These are phyloP conservation scores for Coprinopsis cinerea DNA, from an alignment of 768 basidiomycete species.

Conservation along the genomic window DNA sequence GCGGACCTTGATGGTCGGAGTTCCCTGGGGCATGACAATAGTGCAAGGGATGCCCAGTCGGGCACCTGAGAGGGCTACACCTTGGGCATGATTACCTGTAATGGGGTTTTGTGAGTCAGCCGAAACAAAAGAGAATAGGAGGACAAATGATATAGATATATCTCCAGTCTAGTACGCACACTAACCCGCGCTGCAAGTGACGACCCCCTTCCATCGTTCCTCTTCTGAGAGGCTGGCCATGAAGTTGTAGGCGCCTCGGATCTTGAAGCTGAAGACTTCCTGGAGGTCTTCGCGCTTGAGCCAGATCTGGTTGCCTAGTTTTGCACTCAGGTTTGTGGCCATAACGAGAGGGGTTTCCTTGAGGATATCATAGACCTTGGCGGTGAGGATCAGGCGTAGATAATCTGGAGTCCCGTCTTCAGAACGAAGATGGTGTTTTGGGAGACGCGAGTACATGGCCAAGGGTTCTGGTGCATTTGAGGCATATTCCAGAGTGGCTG, in stretches of 20 bases:
- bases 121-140: background rate
- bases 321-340: constrained; percentile 80
- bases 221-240: constrained; percentile 87
- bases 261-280: constrained; percentile 98
- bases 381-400: constrained; percentile 79
- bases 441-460: constrained; percentile 60
- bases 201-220: constrained; percentile 94
- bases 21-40: constrained; percentile 97
- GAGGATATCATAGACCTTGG: constrained; percentile 86
- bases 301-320: constrained; percentile 90
- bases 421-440: constrained; percentile 57
- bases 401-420: constrained; percentile 72
- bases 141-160: background rate
- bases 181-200: constrained; percentile 98
- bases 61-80: constrained; percentile 91
- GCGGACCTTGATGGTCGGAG: constrained; percentile 92
- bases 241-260: constrained; percentile 96
- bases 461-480: constrained; percentile 64
- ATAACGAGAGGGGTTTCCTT: constrained; percentile 86
- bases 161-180: constrained; percentile 41
- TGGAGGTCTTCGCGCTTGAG: constrained; percentile 97
- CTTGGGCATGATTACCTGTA: constrained; percentile 96
- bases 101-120: background rate
- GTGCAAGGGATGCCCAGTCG: constrained; percentile 89
- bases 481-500: constrained; percentile 60